Evolutionary conservation across 2,329 filamentous ascomycete species (phyloP), one percentile per base, ranked within the genome.

Genomic region (Aspergillus niger): DNA sequence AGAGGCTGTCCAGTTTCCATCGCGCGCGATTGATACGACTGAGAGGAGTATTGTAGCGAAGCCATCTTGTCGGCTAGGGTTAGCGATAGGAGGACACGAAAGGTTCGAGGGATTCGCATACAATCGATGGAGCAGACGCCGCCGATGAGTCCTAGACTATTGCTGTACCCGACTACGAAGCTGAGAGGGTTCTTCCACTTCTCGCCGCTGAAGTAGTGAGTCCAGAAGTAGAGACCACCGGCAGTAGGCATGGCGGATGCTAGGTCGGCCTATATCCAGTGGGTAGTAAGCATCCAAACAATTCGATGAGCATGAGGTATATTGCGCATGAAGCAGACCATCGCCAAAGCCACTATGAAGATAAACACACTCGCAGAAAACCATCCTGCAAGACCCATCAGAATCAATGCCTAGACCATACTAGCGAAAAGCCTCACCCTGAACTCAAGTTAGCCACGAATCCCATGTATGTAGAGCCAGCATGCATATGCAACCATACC

Each of bases 41-140:
- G 84, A 83, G 30, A 86, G 78, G 56, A 74, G 66, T 70, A 73
- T 72, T 7, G 65, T 66, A 22, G 65, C 65, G 26, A 65, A 67
- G 5, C 65, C 63, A 26, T 67, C 65, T 64, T 47, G 11, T n/a
- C 15, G 11, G 38, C 11, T n/a, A 15, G 4, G n/a, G 50, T 58
- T 43, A 60, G 57, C 48, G 10, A 51, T 8, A 28, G 26, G 22
- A n/a, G 24, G 20, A 54, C 5, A 13, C 2, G 30, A 17, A 20
- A 32, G 26, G 4, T 32, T 13, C 22, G 30, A 2, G 15, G 26
- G 26, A 10, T 8, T n/a, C n/a, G 44, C 75, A 61, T 58, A 78
- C 77, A 88, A 69, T 87, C 85, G 63, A 87, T 84, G 20, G 83
- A 86, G 72, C 85, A 87, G 15, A 87, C 75, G 5, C 85, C 85